Conservation (phyloP, 306 rosid species). For the Macrotyloma uniflorum region DNA sequence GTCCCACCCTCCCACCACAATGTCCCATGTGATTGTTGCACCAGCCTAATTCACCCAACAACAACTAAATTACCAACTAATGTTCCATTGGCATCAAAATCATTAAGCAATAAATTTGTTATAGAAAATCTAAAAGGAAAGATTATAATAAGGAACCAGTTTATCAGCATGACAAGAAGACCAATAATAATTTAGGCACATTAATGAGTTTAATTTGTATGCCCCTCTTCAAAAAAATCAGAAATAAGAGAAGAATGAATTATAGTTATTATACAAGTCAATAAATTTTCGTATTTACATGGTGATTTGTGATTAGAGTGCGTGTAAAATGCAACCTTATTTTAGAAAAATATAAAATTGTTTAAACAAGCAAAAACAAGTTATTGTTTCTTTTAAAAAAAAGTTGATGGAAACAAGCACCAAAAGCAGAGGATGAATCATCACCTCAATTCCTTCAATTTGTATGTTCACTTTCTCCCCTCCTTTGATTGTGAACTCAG, state of each 20-base stretch:
- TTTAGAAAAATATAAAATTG: neutral
- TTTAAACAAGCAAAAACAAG: neutral
- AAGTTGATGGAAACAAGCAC: neutral
- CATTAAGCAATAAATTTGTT: neutral
- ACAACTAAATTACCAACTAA: neutral
- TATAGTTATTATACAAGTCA: neutral
- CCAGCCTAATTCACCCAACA: conserved; percentile 58
- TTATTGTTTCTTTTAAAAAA: neutral
- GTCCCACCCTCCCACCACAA: conserved; percentile 97
- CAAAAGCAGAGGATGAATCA: conserved; percentile 19
- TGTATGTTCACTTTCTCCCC: conserved; percentile 98
- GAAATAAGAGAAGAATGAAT: neutral
- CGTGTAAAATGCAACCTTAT: neutral
- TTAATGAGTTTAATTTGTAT: neutral
- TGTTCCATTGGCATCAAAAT: conserved; percentile 35
- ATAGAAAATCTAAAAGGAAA: neutral
- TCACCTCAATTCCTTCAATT: conserved; percentile 98
- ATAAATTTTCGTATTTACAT: neutral
- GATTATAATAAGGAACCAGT: neutral
- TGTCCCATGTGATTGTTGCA: conserved; percentile 94
- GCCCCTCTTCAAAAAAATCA: neutral
- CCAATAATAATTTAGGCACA: neutral
- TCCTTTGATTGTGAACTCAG: conserved; percentile 96
- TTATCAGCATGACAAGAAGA: conserved; percentile 22
- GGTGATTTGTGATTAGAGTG: neutral